These are phyloP conservation scores for Mycena metata DNA, from an alignment of 768 basidiomycete species.

Conservation along the genomic window DNA sequence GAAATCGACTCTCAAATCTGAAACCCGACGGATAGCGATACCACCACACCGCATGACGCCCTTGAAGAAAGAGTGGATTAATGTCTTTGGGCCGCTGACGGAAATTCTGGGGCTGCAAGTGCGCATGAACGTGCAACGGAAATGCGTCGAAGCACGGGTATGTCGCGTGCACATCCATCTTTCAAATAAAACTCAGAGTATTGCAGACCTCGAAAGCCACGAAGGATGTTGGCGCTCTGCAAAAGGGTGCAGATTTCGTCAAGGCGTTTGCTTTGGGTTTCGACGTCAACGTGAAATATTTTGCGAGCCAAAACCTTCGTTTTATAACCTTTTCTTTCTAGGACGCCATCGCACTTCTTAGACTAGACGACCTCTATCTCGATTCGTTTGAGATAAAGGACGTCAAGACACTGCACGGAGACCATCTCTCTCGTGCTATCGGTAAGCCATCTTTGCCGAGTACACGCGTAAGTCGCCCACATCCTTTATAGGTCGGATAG, in stretches of 20 bases:
- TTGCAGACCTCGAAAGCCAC: constrained; percentile 93
- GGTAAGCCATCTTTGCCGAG: constrained; percentile 59
- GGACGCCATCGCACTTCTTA: constrained; percentile 96
- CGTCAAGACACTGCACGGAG: constrained; percentile 97
- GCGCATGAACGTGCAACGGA: constrained; percentile 93
- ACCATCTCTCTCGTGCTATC: constrained; percentile 98
- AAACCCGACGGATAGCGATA: constrained; percentile 90
- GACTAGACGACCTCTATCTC: constrained; percentile 96
- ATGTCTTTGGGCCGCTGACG: constrained; percentile 94
- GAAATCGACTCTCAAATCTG: constrained; percentile 76
- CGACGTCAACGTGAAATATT: constrained; percentile 83
- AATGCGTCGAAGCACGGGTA: constrained; percentile 94
- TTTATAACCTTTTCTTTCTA: constrained; percentile 45
- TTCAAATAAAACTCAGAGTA: constrained; percentile 5
- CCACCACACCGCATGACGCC: constrained; percentile 99
- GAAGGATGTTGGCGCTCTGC: constrained; percentile 91
- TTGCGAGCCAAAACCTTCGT: neutral
- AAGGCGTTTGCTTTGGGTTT: constrained; percentile 96
- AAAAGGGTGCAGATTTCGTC: constrained; percentile 97
- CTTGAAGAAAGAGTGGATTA: constrained; percentile 95
- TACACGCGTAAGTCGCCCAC: neutral
- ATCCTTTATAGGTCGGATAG: constrained; percentile 83
- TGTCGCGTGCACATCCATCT: constrained; percentile 45
- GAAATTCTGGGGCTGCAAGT: constrained; percentile 96
- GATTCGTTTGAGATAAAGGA: constrained; percentile 99